Evolutionary conservation across 495 filamentous ascomycete species (phyloP), one percentile per base, ranked within the genome.

Genomic region (Corynascus novoguineensis): DNA sequence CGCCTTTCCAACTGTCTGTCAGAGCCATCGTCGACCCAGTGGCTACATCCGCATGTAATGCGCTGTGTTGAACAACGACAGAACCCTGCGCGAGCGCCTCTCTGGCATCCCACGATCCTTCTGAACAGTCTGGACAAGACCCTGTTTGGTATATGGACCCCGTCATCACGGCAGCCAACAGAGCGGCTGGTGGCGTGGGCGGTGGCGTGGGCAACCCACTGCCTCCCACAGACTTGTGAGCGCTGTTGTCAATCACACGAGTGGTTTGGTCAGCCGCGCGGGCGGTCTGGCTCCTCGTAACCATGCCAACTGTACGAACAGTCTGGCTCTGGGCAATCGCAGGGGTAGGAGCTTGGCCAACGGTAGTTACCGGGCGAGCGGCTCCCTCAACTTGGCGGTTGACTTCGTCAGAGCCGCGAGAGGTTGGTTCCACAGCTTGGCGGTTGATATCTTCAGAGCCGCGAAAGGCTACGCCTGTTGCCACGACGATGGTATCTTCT

Each of bases 21-120:
- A 10, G 21, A 25, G 11, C 2, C 41, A 45, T 45, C 15, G 15
- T 40, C 21, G 7, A 25, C 41, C 21, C 41, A 25, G 12, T 21
- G 27, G 41, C 41, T 45, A 11, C 21, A 24, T 44, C 19, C 12
- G 41, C 41, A 12, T 45, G 21, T 8, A 45, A 27, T 5, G 41
- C 41, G 41, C 41, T 11, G 21, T 45, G 41, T 45, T 45, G 41
- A 45, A 45, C 21, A 25, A 24, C 41, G 25, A 44, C 40, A 44
- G 40, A 44, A 44, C 40, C 40, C 40, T 44, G 40, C 40, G 40
- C 8, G 40, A 44, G 40, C 40, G 40, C 40, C 40, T 44, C 40
- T 44, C 40, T 44, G 40, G 40, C 40, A 44, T 44, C 25, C 40
- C 40, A 19, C 22, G 25, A 22, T 10, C 19, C 25, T 44, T 22